These are phyloP conservation scores for Dactylis glomerata DNA, from an alignment of 176 grass and related monocot species.

Conservation along the genomic window DNA sequence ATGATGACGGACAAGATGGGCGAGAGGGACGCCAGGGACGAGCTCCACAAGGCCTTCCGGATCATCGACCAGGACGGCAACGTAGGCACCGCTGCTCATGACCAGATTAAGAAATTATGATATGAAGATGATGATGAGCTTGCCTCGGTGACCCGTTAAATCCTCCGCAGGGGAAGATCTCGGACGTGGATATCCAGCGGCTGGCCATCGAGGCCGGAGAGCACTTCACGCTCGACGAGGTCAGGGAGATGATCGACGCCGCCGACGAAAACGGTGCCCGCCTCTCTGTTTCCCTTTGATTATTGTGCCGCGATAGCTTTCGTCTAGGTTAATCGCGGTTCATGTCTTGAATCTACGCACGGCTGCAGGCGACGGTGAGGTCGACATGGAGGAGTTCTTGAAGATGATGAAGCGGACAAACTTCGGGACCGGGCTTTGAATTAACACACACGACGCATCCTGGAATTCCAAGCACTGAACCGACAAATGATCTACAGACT, in stretches of 20 bases:
- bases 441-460: background rate
- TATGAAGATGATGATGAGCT: no score
- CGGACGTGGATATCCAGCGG: conserved; percentile 66
- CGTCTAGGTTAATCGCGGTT: background rate
- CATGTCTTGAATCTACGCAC: background rate
- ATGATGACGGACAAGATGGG: conserved; percentile 92
- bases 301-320: background rate
- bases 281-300: background rate
- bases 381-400: conserved; percentile 68
- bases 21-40: conserved; percentile 66
- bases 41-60: conserved; percentile 67
- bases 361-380: conserved; percentile 73
- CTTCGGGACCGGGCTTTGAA: conserved; percentile 30
- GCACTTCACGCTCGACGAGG: conserved; percentile 70
- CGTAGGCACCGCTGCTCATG: conserved; percentile 15
- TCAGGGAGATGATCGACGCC: conserved; percentile 69
- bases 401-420: conserved; percentile 72
- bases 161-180: conserved; percentile 71
- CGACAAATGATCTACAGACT: background rate
- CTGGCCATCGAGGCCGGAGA: conserved; percentile 73
- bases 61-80: conserved; percentile 78
- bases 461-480: no score
- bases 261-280: conserved; percentile 55
- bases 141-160: background rate
- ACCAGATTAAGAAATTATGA: background rate